A percentile compares a stretch with the other conserved stretches of the same genome.
Conservation (phyloP, 1,139 yeast genomes). For the Blastobotrys elegans region DNA sequence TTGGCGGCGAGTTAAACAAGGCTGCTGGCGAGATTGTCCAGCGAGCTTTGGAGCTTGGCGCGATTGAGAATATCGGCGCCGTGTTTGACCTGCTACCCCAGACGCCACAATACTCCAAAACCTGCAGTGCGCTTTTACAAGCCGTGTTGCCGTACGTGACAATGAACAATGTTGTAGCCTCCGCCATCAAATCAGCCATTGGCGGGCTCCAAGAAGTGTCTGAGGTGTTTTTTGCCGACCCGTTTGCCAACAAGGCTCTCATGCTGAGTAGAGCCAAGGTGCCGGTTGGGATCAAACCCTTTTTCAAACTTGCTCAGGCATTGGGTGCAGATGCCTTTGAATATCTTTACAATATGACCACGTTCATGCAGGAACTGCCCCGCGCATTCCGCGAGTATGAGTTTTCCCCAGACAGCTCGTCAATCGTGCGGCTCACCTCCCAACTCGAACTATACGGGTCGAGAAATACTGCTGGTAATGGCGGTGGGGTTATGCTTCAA, state of each 20-base stretch:
- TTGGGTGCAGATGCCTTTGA: slow-evolving; percentile 59
- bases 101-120: slow-evolving; percentile 48
- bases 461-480: slow-evolving; percentile 36
- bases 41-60: slow-evolving; percentile 45
- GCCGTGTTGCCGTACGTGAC: slow-evolving; percentile 61
- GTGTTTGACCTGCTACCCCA: slow-evolving; percentile 41
- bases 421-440: slow-evolving; percentile 38
- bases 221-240: slow-evolving; percentile 53
- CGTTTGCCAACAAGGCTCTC: slow-evolving; percentile 51
- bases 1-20: slow-evolving; percentile 16
- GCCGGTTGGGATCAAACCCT: slow-evolving; percentile 64
- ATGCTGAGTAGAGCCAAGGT: slow-evolving; percentile 64
- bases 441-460: slow-evolving; percentile 41
- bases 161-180: slow-evolving; percentile 50
- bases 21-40: slow-evolving; percentile 24
- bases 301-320: slow-evolving; percentile 52
- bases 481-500: slow-evolving; percentile 40
- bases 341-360: slow-evolving; percentile 53
- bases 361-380: slow-evolving; percentile 49
- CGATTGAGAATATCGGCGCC: slow-evolving; percentile 38
- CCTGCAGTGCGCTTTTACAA: slow-evolving; percentile 54
- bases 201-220: slow-evolving; percentile 53
- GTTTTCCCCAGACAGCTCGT: slow-evolving; percentile 31
- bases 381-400: slow-evolving; percentile 33
- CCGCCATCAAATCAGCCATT: slow-evolving; percentile 48